A percentile compares a stretch with the other conserved stretches of the same genome.
These are phyloP conservation scores for Jaminaea rosea DNA, from an alignment of 1,284 basidiomycete species.

Conservation along the genomic window DNA sequence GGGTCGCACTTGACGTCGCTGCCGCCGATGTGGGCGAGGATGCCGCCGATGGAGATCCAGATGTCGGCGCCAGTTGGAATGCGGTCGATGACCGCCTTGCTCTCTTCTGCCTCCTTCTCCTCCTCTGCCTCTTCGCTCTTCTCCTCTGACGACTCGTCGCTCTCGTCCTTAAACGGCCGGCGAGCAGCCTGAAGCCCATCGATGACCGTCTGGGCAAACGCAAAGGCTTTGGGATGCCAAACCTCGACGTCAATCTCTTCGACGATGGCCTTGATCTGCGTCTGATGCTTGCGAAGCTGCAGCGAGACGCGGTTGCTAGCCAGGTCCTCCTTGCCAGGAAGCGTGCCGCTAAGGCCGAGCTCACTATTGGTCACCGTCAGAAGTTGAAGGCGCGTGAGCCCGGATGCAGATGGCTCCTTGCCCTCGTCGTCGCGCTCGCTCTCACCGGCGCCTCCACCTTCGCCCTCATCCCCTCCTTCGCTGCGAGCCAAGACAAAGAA, in stretches of 20 bases:
- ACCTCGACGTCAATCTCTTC: constrained; percentile 34
- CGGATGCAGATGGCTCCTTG: neutral
- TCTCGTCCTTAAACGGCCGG: neutral
- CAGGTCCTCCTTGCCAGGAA: constrained; percentile 5
- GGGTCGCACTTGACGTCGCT: constrained; percentile 22
- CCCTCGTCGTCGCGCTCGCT: neutral
- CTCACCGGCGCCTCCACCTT: neutral
- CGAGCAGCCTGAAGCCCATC: neutral
- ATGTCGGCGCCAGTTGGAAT: constrained; percentile 19
- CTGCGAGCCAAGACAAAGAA: constrained; percentile 6
- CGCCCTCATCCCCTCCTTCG: neutral
- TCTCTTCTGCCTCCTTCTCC: too few species aligned
- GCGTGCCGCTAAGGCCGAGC: neutral
- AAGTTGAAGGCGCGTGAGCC: constrained; percentile 1
- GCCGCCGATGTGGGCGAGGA: constrained; percentile 27
- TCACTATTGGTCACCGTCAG: constrained; percentile 4
- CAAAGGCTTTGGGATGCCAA: constrained; percentile 15
- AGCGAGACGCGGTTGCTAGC: neutral
- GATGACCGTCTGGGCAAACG: neutral
- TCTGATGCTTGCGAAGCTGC: neutral
- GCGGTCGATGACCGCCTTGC: constrained; percentile 19
- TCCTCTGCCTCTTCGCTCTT: neutral
- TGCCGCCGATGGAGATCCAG: constrained; percentile 28
- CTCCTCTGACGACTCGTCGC: too few species aligned
- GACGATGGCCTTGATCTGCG: constrained; percentile 20